phyloP scores from a whole-genome alignment of 2,329 filamentous ascomycete genomes.

The Phyllosticta citrichinensis region DNA sequence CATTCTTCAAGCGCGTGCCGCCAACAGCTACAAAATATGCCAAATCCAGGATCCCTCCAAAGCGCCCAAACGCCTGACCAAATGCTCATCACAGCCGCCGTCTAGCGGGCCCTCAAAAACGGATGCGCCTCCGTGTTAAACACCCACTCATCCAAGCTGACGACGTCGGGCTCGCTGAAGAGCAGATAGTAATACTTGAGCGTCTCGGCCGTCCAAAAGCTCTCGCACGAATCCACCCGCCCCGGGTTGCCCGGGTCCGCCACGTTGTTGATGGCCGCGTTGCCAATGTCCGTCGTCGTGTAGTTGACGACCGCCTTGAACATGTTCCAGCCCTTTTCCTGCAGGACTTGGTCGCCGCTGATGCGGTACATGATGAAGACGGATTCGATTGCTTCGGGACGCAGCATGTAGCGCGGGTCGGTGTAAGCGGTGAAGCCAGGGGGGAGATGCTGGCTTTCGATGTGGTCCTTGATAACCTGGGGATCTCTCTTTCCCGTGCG shows the following conservation, averaged over 20 bases:
- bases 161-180: constrained; percentile 56
- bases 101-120: constrained; percentile 28
- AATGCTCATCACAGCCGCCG: not conserved
- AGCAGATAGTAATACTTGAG: constrained; percentile 87
- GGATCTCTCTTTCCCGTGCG: constrained; percentile 14
- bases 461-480: constrained; percentile 22
- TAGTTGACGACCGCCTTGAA: constrained; percentile 59
- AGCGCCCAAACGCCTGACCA: not conserved
- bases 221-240: constrained; percentile 40
- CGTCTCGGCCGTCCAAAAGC: constrained; percentile 81
- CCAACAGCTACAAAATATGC: not conserved
- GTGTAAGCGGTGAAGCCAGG: constrained; percentile 23
- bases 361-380: constrained; percentile 84
- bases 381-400: constrained; percentile 53
- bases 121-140: constrained; percentile 49
- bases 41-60: not conserved
- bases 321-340: constrained; percentile 75
- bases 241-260: constrained; percentile 17
- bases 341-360: constrained; percentile 61
- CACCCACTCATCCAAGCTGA: constrained; percentile 60
- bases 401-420: constrained; percentile 25
- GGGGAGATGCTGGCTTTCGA: constrained; percentile 24
- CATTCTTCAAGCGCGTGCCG: not conserved
- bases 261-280: constrained; percentile 55
- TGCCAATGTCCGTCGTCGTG: constrained; percentile 55